Conservation (phyloP, 345 rosid species). For the Lenwebbia sp. region DNA sequence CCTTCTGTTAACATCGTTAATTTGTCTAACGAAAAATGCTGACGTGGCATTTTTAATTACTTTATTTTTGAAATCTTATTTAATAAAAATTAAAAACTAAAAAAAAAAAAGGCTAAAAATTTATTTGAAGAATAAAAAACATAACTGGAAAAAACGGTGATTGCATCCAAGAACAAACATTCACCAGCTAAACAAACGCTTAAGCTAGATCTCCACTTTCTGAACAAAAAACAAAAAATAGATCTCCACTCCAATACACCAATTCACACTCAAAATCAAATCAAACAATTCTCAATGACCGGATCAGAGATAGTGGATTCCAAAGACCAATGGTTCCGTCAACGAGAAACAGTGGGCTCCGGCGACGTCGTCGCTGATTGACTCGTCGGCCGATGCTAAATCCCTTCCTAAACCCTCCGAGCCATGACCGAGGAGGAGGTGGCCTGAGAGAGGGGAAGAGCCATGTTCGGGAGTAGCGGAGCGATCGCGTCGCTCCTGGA, state of each 20-base stretch:
- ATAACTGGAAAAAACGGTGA: neutral
- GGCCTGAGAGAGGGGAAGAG: neutral
- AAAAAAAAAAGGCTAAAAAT: too few relatives aligned
- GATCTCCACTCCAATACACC: neutral
- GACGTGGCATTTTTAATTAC: too few relatives aligned
- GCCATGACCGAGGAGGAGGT: neutral
- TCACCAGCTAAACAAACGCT: neutral
- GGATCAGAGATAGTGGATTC: slow-evolving; percentile 74
- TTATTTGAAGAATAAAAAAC: too few relatives aligned
- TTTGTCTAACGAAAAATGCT: too few relatives aligned
- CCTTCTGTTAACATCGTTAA: too few relatives aligned
- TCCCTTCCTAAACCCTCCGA: neutral
- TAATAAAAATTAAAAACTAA: too few relatives aligned
- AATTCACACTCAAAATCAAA: neutral
- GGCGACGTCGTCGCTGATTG: neutral
- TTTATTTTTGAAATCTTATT: too few relatives aligned
- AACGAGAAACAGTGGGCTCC: slow-evolving; percentile 21
- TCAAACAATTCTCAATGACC: slow-evolving; percentile 25
- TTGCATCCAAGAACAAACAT: neutral
- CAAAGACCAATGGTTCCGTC: slow-evolving; percentile 86
- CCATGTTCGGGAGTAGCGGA: slow-evolving; percentile 34
- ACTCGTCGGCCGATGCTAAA: neutral
- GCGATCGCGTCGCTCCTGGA: slow-evolving; percentile 37
- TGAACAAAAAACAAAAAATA: too few relatives aligned
- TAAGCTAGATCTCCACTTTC: neutral